These are phyloP conservation scores for Beta macrorhiza DNA, from an alignment of 179 eudicot genomes.

Conservation along the genomic window DNA sequence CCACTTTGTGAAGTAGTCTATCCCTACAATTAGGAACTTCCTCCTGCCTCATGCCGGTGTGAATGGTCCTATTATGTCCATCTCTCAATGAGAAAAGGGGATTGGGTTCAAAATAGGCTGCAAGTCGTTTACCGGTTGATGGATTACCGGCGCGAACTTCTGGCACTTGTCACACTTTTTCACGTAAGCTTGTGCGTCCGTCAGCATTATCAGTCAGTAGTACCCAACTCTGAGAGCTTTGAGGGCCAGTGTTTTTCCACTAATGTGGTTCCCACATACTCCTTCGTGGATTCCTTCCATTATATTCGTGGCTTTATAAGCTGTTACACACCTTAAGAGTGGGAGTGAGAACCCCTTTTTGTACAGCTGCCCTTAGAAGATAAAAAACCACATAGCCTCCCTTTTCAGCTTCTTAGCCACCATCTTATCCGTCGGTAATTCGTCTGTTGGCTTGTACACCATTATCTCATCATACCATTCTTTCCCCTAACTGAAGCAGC, in stretches of 20 bases:
- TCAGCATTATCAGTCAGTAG: background rate
- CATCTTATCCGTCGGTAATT: fast-evolving
- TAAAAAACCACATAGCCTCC: background rate
- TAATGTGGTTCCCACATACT: background rate
- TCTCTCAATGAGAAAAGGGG: too few species aligned
- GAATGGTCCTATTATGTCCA: too few species aligned
- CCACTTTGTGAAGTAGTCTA: too few species aligned
- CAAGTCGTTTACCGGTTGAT: too few species aligned
- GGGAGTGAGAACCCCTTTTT: background rate
- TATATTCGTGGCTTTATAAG: background rate
- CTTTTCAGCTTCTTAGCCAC: background rate
- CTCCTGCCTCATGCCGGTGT: too few species aligned
- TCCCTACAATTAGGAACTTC: too few species aligned
- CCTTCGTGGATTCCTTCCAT: background rate
- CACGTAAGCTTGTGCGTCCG: background rate
- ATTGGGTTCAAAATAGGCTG: too few species aligned
- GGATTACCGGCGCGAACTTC: background rate
- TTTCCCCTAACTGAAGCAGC: fast-evolving
- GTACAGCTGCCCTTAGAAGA: background rate
- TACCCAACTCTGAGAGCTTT: background rate
- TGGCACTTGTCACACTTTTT: constrained; percentile 6
- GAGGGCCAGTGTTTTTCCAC: background rate
- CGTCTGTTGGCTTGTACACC: fast-evolving
- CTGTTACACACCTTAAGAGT: background rate
- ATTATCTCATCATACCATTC: background rate